These are phyloP conservation scores for Verticillium nonalfalfae DNA, from an alignment of 2,329 filamentous ascomycete genomes.

Conservation along the genomic window DNA sequence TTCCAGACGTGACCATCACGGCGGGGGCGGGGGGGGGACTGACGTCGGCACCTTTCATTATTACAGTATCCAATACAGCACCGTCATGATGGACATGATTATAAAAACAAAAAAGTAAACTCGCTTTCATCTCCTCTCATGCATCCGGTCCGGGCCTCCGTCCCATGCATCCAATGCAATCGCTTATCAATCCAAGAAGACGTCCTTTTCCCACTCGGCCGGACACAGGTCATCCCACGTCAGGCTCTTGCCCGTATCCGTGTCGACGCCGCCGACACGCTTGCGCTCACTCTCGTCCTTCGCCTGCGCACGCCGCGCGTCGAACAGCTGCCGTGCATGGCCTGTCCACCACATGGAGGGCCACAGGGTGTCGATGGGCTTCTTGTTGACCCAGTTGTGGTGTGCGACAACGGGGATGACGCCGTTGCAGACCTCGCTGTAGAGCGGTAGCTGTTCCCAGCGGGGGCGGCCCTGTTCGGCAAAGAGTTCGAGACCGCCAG, in stretches of 20 bases:
- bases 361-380: slow-evolving; percentile 16
- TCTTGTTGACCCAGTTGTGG: slow-evolving; percentile 18
- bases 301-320: slow-evolving; percentile 7
- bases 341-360: slow-evolving; percentile 17
- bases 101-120: not conserved
- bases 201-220: slow-evolving; percentile 12
- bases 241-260: slow-evolving; percentile 10
- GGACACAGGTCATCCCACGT: slow-evolving; percentile 19
- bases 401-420: slow-evolving; percentile 20
- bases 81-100: not conserved
- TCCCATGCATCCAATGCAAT: not conserved
- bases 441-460: slow-evolving; percentile 19
- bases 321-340: slow-evolving; percentile 10
- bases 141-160: too few species aligned
- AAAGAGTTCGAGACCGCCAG: slow-evolving; percentile 2
- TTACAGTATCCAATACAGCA: not conserved
- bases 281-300: slow-evolving; percentile 2
- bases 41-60: not conserved
- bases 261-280: slow-evolving; percentile 6
- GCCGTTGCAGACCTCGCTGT: slow-evolving; percentile 19
- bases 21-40: too few species aligned
- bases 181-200: slow-evolving; percentile 14
- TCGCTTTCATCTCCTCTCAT: not conserved
- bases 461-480: slow-evolving; percentile 5
- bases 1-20: too few species aligned